Base-by-base conservation (phyloP, 1,139 yeast species). In the Geotrichum fermentans region DNA sequence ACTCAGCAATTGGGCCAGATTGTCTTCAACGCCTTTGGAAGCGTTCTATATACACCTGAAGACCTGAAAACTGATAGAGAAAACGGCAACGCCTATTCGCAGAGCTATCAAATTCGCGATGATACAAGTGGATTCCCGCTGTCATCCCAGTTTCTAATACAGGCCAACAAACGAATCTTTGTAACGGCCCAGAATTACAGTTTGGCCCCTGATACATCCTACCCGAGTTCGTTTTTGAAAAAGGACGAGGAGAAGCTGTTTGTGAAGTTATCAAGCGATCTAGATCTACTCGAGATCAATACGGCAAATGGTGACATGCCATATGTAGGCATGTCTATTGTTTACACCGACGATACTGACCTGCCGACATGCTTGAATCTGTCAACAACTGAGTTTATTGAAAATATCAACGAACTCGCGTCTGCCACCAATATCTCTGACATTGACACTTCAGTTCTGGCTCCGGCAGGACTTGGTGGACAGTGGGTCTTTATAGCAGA, bases 111-210 rank as follows among this genome's bases (percentile, higher is more conserved):
- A 4, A 45, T 57, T 4, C 37, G 53, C 6, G 43, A 50, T 32
- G 10, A 29, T 1, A 35, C 43, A 13, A 47, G 43, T 20, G 67
- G 70, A 2, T 68, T 68, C 58, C 85, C 86, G 0, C 66, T 75
- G 0, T 56, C 75, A 18, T 57, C 67, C 2, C 53, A 68, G 1
- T 73, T 82, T 49, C 62, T 83, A n/a, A 71, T 73, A 43, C 58
- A 57, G 0, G 64, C 67, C 18, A 64, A 68, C 32, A 71, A 70
- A 44, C 64, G 90, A 50, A 61, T 78, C 22, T 30, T 72, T 14
- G 53, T 62, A 0, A 52, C 60, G 49, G 35, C 56, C 50, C 56
- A 43, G 43, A 41, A 55, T 42, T 38, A 28, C 47, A 17, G 53
- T n/a, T 45, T 58, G 29, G 36, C 55, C 2, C 30, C 45, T 0